A percentile compares a stretch with the other conserved stretches of the same genome.
Conservation (phyloP, 2,329 filamentous ascomycete species). For the Dryadomyces sulphureus region DNA sequence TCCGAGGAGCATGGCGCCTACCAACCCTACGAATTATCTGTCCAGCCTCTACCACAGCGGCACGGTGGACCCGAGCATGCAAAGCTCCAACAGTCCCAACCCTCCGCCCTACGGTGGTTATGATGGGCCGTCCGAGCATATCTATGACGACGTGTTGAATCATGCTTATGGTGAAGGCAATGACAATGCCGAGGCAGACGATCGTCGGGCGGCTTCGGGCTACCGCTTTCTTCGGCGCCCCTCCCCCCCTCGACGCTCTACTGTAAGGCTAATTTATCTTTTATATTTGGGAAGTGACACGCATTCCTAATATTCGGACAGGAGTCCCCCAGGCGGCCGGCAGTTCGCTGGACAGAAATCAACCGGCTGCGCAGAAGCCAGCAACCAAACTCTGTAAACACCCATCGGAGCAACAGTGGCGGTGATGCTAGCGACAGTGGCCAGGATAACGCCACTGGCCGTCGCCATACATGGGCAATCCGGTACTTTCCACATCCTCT, state of each 20-base stretch:
- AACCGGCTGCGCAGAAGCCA: not conserved
- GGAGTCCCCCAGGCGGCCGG: conserved; percentile 1
- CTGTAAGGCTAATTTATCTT: not conserved
- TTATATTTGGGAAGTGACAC: no score
- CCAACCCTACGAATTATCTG: not conserved
- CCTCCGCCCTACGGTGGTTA: not conserved
- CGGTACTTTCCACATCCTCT: conserved; percentile 1
- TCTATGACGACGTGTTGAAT: not conserved
- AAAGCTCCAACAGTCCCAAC: not conserved
- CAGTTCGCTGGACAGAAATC: conserved; percentile 5
- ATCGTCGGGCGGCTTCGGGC: not conserved
- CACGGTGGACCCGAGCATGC: not conserved
- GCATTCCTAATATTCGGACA: not conserved
- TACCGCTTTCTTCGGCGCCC: not conserved
- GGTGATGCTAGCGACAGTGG: not conserved
- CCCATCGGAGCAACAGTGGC: not conserved
- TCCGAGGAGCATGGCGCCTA: not conserved
- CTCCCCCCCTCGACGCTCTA: not conserved
- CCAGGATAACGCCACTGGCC: not conserved
- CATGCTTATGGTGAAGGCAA: not conserved
- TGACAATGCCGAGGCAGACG: not conserved
- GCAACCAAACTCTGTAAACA: not conserved
- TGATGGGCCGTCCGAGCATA: not conserved
- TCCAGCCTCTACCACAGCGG: not conserved
- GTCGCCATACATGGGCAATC: not conserved